A percentile compares a stretch with the other conserved stretches of the same genome.
Conservation (phyloP, 768 basidiomycete genomes). For the Termitomyces sp. region DNA sequence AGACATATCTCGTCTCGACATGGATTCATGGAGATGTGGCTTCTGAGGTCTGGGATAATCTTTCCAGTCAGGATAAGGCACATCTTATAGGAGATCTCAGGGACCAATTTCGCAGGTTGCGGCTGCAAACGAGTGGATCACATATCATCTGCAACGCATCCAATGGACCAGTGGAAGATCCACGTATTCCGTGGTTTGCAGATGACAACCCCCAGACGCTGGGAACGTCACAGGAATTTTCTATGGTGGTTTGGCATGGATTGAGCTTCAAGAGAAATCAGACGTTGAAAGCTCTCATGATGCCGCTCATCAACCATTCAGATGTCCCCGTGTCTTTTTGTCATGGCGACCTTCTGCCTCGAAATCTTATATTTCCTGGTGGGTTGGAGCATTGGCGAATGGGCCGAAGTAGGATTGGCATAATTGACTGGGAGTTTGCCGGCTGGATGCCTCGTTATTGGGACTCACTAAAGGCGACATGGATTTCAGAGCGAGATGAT, state of each 20-base stretch:
- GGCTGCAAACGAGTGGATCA: neutral
- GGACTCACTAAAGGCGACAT: neutral
- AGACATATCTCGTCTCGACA: neutral
- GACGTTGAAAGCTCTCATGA: neutral
- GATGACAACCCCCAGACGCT: neutral
- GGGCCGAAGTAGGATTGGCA: neutral
- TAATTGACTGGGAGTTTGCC: slow-evolving; percentile 1
- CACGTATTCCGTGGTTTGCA: neutral
- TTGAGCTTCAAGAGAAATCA: neutral
- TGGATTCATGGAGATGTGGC: neutral
- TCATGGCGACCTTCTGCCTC: neutral
- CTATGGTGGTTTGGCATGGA: neutral
- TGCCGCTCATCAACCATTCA: neutral
- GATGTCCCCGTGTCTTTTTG: neutral
- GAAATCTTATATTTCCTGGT: neutral
- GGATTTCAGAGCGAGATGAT: slow-evolving; percentile 1
- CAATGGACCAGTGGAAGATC: neutral
- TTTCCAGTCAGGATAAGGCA: neutral
- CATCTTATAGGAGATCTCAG: neutral
- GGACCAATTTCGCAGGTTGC: neutral
- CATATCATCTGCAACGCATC: neutral
- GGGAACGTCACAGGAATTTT: neutral
- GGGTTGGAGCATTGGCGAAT: neutral
- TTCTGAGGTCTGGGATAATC: neutral
- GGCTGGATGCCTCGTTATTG: neutral